Evolutionary conservation across 2,329 filamentous ascomycete species (phyloP), one percentile per base, ranked within the genome.

Genomic region (Huntiella decipiens): DNA sequence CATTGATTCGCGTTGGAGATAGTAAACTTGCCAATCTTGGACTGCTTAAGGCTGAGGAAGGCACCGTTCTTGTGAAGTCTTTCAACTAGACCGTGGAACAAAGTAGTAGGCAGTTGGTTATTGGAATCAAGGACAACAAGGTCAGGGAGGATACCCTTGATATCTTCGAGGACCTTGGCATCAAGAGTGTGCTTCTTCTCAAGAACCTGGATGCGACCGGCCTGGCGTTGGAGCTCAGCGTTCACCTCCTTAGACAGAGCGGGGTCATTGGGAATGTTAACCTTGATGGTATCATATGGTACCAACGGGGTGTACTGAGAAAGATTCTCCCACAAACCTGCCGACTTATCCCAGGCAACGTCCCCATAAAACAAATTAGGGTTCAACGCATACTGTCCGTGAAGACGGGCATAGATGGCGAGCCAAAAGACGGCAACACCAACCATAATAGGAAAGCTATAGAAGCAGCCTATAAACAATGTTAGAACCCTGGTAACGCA

Each of bases 71-170:
- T 57, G 15, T 61, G 61, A 41, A 81, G 68, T 47, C 69, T 64
- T 45, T 70, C 67, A 17, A 66, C 63, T 6, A 85, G 57, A 0
- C 77, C 79, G 47, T 73, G 64, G 71, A 74, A 85, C 50, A 85
- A 81, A 2, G 74, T 67, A 17, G 72, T 64, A 0, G 70, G 61
- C 16, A 70, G 60, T 28, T 70, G 58, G 32, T 62, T 58, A 47
- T 68, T 62, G 5, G 66, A 63, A 11, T 68, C 64, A 52, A 80
- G 67, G 49, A 71, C 68, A 4, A 83, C 61, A 7, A 69, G 53
- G 10, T 68, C 63, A 0, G 79, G 79, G 3, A 83, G 58, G 3
- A 70, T 59, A 0, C 60, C 53, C 40, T 68, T 56, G 2, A 80
- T 55, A 32, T 64, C 63, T 11, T 63, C 53, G 4, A 68, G 53